Base-by-base conservation (phyloP, 176 grass and related monocot species). In the Carex pumila region DNA sequence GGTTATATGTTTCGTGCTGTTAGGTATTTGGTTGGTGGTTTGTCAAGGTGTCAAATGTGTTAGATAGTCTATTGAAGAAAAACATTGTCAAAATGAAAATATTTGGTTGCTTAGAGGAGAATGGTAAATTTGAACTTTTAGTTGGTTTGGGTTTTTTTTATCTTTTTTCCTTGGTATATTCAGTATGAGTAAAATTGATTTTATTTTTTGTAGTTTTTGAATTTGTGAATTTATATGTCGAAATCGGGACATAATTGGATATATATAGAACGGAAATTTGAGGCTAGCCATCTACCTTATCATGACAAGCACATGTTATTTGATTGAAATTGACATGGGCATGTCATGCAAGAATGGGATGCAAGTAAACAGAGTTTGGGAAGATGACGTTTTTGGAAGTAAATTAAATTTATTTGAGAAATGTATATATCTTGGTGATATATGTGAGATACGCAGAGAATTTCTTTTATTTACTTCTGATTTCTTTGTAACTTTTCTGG, bases 31-130 rank as follows among this genome's bases (percentile, higher is more conserved):
- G 94, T 65, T 94, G 74, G 84, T 36, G 0, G 90, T 91, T 78
- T 97, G 94, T 82, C 53, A 85, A 49, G 94, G 94, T 10, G 91
- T 97, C 58, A 81, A 59, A 2, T 97, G 94, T 47, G 87, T 92
- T 77, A 65, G 80, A 79, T 12, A 84, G 76, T 86, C 78, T 86
- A 57, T 77, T 53, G 30, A 65, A 19, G 25, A 58, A 25, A 63
- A 22, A 43, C 22, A 15, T 71, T 52, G 9, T 14, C 5, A 22
- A 81, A 63, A 12, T 76, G 71, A 73, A 66, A 71, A 78, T 50
- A 73, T 73, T 13, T 73, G 70, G 39, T 45, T 71, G 15, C 39
- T 36, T 74, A n/a, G 37, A 75, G n/a, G n/a, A 60, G 6, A 66
- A 49, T 6, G 81, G 62, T 83, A 52, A 66, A 68, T 81, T 80